Base-by-base conservation (phyloP, 805 yeast genomes). In the Metschnikowia similis region DNA sequence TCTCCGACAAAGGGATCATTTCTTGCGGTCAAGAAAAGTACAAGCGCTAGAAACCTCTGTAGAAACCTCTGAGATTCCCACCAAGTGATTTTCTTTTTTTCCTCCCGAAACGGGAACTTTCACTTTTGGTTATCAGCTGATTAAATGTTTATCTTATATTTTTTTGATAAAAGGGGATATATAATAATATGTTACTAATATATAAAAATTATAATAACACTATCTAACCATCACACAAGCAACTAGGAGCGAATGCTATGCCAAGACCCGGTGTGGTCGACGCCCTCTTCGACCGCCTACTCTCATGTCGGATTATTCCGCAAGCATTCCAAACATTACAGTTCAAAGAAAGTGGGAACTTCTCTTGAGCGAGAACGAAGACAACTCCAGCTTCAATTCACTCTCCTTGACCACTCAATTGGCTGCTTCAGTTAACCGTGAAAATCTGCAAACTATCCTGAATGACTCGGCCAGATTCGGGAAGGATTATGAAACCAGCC, bases 271-370 rank as follows among this genome's bases (percentile, higher is more conserved):
- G 61, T 26, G 60, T 72, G 10, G 77, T 74, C 8, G 75, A 73
- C 46, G 56, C 51, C 5, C 56, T 73, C n/a, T 74, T 74, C 52
- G 75, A 72, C 47, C 60, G 63, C 42, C 54, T 74, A n/a, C 58
- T 74, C 4, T 61, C 73, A 4, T 62, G 62, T 4, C 57, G 77
- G 41, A 74, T 64, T 0, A 72, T 74, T 46, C 62, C 74, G n/a
- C 63, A 58, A 41, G 59, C 69, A 1, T 58, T 73, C 47, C 57
- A 66, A 66, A 65, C 21, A 67, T 63, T 45, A 59, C 75, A 4
- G 59, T 69, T 3, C 65, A 60, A 44, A 54, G 78, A 26, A 74
- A 74, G 54, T 74, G 78, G 78, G 77, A 74, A 54, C 59, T 74
- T 11, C 58, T 74, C 11, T 56, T 73, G 13, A 55, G 71, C 38